Evolutionary conservation across 371 early-diverging fungal genomes (phyloP), one percentile per base, ranked within the genome.

Genomic region (Mortierella sp.): DNA sequence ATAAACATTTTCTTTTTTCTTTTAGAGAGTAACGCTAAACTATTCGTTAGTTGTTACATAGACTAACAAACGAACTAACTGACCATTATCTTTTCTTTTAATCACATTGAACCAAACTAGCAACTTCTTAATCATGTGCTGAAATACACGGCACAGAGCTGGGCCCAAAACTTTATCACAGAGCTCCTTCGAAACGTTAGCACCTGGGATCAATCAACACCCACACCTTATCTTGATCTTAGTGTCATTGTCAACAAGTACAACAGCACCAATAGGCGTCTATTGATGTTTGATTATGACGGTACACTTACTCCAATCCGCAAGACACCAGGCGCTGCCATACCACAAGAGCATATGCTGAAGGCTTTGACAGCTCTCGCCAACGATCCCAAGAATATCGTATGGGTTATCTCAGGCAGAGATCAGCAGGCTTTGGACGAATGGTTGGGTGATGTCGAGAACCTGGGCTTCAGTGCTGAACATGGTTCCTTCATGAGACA

Each of bases 361-460:
- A 74, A 86, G 40, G 90, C 93, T 4, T 81, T 98, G 55, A 68
- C 79, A n/a, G 68, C 70, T 12, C 87, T 98, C 2, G 88, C 94
- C n/a, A 78, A 83, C 8, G 94, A 97, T 75, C 94, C 95, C 30
- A 77, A 85, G 6, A 98, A 97, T 85, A 83, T 91, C 37, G 95
- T 97, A 24, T 97, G 95, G 89, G 89, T 98, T 16, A 95, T 98
- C 28, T 96, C 96, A 43, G 98, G 99, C 2, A 90, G 98, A 45
- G 97, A 97, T 70, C 92, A 95, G 72, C 87, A 88, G 45, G 90
- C 93, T 45, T 81, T 99, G 35, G 94, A 95, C 18, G 85, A 90
- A n/a, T 96, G 96, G 93, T 84, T 99, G 60, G 97, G 98, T 14
- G 81, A 87, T 30, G 88, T 99, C 45, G 86, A 86, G 14, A 88